Evolutionary conservation across 106 monocot genomes (phyloP).

Genomic region (Platanthera guangdongensis): DNA sequence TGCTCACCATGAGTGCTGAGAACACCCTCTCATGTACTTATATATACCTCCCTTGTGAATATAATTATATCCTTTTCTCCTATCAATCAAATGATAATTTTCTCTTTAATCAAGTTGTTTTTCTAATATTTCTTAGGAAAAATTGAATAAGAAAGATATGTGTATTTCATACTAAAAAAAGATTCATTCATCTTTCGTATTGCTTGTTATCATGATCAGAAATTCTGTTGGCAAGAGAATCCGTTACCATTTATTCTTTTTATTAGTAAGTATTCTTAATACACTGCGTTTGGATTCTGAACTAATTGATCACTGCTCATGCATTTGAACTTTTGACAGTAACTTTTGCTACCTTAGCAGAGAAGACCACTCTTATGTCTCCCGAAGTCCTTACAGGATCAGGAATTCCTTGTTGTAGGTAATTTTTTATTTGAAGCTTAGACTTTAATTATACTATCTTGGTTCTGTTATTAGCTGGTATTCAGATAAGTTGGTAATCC

Average conservation of each 20-base stretch:
- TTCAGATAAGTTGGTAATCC: conserved; percentile 7
- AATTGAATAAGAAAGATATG: neutral
- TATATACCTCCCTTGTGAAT: no score
- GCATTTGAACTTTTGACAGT: conserved; percentile 39
- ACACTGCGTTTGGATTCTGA: neutral
- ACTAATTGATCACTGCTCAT: conserved; percentile 1
- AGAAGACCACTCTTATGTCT: conserved; percentile 95
- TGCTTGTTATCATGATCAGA: neutral
- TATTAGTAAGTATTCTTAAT: neutral
- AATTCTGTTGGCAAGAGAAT: neutral
- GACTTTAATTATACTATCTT: neutral
- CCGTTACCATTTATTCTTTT: neutral
- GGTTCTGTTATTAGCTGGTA: neutral
- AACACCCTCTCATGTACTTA: no score
- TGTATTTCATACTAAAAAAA: neutral
- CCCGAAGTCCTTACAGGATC: conserved; percentile 81
- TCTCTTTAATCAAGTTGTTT: neutral
- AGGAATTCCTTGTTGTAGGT: conserved; percentile 99
- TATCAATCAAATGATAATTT: neutral
- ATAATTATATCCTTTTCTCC: no score
- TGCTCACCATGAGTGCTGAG: no score
- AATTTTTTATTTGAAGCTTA: conserved; percentile 10
- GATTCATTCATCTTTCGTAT: neutral
- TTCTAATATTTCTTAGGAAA: neutral
- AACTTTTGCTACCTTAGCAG: conserved; percentile 71